Conservation (phyloP, 305 asterid species). For the Salvia sclarea region DNA sequence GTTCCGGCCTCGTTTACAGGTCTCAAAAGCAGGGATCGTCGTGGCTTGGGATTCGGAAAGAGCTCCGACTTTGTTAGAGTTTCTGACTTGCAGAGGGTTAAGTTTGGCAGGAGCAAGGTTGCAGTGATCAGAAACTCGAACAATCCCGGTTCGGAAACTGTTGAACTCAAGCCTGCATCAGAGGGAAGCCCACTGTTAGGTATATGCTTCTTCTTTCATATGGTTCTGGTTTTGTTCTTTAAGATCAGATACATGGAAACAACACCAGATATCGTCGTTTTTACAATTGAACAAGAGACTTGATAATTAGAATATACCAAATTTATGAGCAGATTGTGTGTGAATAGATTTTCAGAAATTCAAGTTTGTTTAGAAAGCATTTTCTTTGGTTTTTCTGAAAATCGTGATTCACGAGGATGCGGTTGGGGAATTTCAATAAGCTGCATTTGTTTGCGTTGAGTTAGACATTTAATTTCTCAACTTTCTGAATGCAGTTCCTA, state of each 20-base stretch:
- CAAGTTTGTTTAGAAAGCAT: background rate
- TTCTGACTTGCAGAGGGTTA: constrained; percentile 67
- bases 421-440: background rate
- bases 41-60: constrained; percentile 65
- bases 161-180: constrained; percentile 90
- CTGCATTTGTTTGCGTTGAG: background rate
- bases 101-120: constrained; percentile 63
- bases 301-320: background rate
- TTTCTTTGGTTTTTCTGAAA: background rate
- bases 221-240: background rate
- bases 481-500: constrained; percentile 67
- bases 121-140: constrained; percentile 66
- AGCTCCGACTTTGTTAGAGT: constrained; percentile 65
- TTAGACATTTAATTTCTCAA: constrained; percentile 27
- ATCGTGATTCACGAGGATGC: background rate
- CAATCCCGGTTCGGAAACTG: constrained; percentile 75
- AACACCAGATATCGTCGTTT: background rate
- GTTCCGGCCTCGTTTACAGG: constrained; percentile 78
- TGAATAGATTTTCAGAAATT: background rate
- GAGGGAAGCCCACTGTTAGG: constrained; percentile 94
- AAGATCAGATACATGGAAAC: constrained; percentile 1
- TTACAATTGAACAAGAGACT: background rate
- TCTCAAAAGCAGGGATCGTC: constrained; percentile 60
- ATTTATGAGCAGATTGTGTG: background rate
- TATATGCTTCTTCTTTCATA: constrained; percentile 29